Percentiles rank a stretch among this genome's conserved stretches.
phyloP scores from a whole-genome alignment of 768 basidiomycete species.

The Leccinum rimulosum region DNA sequence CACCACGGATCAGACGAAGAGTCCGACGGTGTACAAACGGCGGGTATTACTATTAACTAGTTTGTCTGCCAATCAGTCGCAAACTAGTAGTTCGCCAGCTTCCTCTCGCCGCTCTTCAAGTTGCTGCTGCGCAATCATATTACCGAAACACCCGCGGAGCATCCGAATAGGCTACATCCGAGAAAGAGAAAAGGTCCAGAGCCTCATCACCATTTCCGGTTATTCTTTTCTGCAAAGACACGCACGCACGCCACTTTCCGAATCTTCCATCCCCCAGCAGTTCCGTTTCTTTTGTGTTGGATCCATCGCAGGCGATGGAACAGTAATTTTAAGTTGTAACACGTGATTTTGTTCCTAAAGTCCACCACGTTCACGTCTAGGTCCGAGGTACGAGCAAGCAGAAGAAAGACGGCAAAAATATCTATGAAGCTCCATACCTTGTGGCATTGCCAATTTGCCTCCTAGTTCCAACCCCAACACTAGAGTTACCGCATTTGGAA shows the following conservation, averaged over 20 bases:
- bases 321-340: background rate
- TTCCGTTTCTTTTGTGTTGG: slow-evolving; percentile 10
- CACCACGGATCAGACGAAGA: background rate
- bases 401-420: background rate
- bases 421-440: background rate
- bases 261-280: background rate
- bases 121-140: background rate
- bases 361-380: background rate
- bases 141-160: background rate
- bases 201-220: background rate
- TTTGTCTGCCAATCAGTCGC: background rate
- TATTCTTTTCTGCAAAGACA: background rate
- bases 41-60: background rate
- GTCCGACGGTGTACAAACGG: background rate
- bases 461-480: slow-evolving; percentile 4
- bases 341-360: background rate
- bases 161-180: background rate
- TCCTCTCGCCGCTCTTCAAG: background rate
- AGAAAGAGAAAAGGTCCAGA: background rate
- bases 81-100: background rate
- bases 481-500: slow-evolving; percentile 22
- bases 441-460: background rate
- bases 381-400: background rate
- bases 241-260: background rate
- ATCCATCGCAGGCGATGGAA: background rate